A percentile compares a stretch with the other conserved stretches of the same genome.
Conservation (phyloP, 2,329 filamentous ascomycete species). For the Hymenoscyphus linearis region DNA sequence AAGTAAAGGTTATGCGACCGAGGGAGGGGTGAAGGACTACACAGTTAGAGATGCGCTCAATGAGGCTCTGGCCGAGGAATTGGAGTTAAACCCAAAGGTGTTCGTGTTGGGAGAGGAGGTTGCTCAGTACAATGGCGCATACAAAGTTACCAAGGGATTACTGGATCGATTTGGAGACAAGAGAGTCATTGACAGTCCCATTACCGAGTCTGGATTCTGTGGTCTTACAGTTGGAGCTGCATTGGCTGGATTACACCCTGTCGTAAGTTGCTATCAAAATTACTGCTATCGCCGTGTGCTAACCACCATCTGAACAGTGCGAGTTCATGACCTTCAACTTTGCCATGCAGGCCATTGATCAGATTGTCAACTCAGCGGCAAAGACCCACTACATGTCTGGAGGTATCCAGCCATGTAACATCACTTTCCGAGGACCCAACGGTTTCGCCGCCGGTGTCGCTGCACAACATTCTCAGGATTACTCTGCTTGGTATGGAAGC, state of each 20-base stretch:
- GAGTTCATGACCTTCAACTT: conserved; percentile 99
- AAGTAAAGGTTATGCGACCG: conserved; percentile 32
- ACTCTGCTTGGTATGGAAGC: conserved; percentile 97
- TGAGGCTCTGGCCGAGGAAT: conserved; percentile 95
- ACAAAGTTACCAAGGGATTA: conserved; percentile 98
- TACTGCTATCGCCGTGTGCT: conserved; percentile 9
- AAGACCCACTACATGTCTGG: conserved; percentile 99
- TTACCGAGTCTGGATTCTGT: conserved; percentile 93
- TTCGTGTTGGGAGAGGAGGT: conserved; percentile 97
- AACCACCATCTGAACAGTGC: conserved; percentile 50
- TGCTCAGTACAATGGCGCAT: conserved; percentile 98
- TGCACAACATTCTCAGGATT: conserved; percentile 98
- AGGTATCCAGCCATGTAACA: conserved; percentile 98
- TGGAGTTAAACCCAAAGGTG: conserved; percentile 90
- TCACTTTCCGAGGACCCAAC: conserved; percentile 98
- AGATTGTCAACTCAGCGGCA: conserved; percentile 97
- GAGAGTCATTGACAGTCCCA: conserved; percentile 96
- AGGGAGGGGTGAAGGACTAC: conserved; percentile 73
- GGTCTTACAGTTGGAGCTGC: conserved; percentile 94
- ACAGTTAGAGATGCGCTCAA: conserved; percentile 97
- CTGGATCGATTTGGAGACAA: conserved; percentile 96
- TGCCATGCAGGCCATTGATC: conserved; percentile 99
- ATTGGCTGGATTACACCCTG: conserved; percentile 85
- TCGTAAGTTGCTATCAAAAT: conserved; percentile 57
- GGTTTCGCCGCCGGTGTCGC: conserved; percentile 94